Base-by-base conservation (phyloP, 2,329 filamentous ascomycete species). In the Zasmidium citrigriseum region DNA sequence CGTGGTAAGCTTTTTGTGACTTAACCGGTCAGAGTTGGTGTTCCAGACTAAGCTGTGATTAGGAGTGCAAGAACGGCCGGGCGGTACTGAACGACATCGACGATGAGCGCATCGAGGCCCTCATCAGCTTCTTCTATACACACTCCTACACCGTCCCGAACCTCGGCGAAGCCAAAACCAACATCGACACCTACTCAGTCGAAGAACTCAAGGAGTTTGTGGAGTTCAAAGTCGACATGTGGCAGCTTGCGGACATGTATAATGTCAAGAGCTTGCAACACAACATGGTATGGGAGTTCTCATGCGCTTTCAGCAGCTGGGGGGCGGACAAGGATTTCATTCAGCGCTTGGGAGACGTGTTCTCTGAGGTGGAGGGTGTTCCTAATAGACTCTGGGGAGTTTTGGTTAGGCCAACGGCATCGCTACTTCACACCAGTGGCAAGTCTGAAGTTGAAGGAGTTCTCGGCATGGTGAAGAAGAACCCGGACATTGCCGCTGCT, bases 101-200 rank as follows among this genome's bases (percentile, higher is more conserved):
- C 4, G 25, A 46, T n/a, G 10, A 14, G 4, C 67, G 65, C 60
- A 64, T 63, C 23, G 63, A 69, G 34, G 48, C 54, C 23, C 59
- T 67, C 11, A 57, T 48, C 23, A 4, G 45, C 3, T 56, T 20
- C 46, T 50, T 45, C 25, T 56, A 56, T 16, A 20, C 20, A 18
- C 3, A 14, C 11, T 41, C 27, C 20, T 46, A 25, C 27, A 21
- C 38, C 3, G 9, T 27, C 12, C n/a, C 21, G 7, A 14, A 7
- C 27, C 7, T 7, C 7, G 14, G 27, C 27, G 27, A 29, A 29
- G 27, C 7, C 7, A 29, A 29, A 14, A 14, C 7, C 14, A 7
- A 14, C 7, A 9, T 27, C 21, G 23, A 20, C 18, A 48, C 10
- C 11, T 22, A 34, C 12, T 18, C 24, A 22, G 49, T 18, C 46